A percentile compares a stretch with the other conserved stretches of the same genome.
Evolutionary conservation across 78 protist species (phyloP).

Genomic region (Cavenderia fasciculata): DNA sequence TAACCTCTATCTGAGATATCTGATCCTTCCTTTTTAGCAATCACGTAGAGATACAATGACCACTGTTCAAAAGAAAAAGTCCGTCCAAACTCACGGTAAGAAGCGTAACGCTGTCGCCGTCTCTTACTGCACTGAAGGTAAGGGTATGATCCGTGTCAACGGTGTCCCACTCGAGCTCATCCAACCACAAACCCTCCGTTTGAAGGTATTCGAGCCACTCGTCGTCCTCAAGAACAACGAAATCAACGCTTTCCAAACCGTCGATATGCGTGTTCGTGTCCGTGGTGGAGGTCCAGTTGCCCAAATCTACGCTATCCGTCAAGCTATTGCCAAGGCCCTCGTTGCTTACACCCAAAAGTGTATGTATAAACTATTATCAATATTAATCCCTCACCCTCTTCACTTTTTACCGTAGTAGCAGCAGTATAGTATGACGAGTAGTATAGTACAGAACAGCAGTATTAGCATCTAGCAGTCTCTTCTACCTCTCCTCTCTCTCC

Average conservation of each 20-base stretch:
- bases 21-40: no score
- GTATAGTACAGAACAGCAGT: no score
- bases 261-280: conserved; percentile 99
- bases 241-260: conserved; percentile 83
- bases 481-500: no score
- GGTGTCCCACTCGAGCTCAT: conserved; percentile 97
- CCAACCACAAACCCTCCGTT: conserved; percentile 95
- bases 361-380: conserved; percentile 5
- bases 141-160: conserved; percentile 97
- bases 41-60: no score
- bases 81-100: conserved; percentile 82
- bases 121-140: conserved; percentile 95
- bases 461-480: no score
- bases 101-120: conserved; percentile 99
- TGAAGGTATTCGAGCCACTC: conserved; percentile 98
- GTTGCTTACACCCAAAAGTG: conserved; percentile 99
- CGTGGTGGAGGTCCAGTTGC: conserved; percentile 99
- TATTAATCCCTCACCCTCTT: no score
- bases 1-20: no score
- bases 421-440: no score
- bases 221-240: conserved; percentile 93
- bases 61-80: conserved; percentile 24
- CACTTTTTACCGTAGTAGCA: no score
- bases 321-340: conserved; percentile 98
- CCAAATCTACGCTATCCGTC: conserved; percentile 99